Evolutionary conservation across 2,329 filamentous ascomycete species (phyloP), one percentile per base, ranked within the genome.

Genomic region (Colletotrichum aenigma): DNA sequence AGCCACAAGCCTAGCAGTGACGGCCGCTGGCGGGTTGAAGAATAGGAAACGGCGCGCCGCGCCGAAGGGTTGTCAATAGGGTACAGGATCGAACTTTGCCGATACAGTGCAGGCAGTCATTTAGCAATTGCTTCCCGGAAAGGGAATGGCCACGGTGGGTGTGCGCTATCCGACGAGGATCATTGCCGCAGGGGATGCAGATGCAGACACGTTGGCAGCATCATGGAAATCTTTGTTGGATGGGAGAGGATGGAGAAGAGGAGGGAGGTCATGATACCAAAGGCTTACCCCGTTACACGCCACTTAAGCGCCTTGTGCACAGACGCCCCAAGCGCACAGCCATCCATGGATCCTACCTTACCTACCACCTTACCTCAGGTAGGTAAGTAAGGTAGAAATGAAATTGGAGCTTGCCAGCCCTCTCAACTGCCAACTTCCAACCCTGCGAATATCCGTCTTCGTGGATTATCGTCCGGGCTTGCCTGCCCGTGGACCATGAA

Each of bases 251-350:
- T 48, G 26, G 21, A 36, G 16, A 24, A 43, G 38, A 43, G 38
- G 38, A 43, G 38, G 38, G 16, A 43, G 16, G 38, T 43, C 38
- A 43, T 43, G 38, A 43, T 18, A n/a, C 38, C 18, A n/a, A 43
- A n/a, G 34, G 61, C 61, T 65, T 38, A 65, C 24, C 48, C 36
- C 34, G 62, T 65, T 65, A 65, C 34, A 65, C 34, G 62, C 36
- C 62, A 65, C 34, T 48, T 65, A 65, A 48, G 62, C 66, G 66
- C 66, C 66, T 60, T 21, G 16, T 32, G 52, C 66, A 56, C 56
- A 71, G 43, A 65, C 71, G 66, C 66, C 34, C 58, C 66, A 74
- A 66, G 58, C 66, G 71, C 71, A 62, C 38, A 36, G 36, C 32
- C 38, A 36, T 32, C 34, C 34, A 36, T 15, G 34, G 34, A 36